A percentile compares a stretch with the other conserved stretches of the same genome.
phyloP scores from a whole-genome alignment of 2,329 filamentous ascomycete genomes.

The Colletotrichum sp. region DNA sequence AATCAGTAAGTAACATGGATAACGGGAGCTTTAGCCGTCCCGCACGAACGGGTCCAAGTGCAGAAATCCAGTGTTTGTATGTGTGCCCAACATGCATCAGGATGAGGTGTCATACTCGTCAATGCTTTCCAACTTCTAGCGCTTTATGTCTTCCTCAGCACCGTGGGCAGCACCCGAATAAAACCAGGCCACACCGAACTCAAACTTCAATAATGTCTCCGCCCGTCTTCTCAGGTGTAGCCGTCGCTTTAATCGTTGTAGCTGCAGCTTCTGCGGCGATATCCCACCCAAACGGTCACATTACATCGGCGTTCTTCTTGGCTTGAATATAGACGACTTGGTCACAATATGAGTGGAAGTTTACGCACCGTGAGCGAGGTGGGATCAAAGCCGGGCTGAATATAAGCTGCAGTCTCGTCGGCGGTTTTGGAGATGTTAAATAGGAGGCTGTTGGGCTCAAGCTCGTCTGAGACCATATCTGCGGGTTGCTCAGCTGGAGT shows the following conservation, averaged over 20 bases:
- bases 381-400: not conserved
- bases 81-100: not conserved
- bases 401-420: not conserved
- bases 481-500: not conserved
- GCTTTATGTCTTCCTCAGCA: not conserved
- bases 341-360: not conserved
- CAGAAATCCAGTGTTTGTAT: not conserved
- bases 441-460: not conserved
- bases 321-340: not conserved
- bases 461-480: not conserved
- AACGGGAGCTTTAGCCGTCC: not conserved
- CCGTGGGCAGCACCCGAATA: not conserved
- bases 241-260: not conserved
- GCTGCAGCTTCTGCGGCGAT: not conserved
- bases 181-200: not conserved
- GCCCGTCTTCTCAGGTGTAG: not conserved
- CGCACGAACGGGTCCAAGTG: not conserved
- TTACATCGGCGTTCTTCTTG: not conserved
- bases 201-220: not conserved
- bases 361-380: not conserved
- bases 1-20: not conserved
- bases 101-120: not conserved
- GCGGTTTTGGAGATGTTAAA: not conserved
- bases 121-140: not conserved
- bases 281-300: not conserved